phyloP scores from a whole-genome alignment of 2,329 filamentous ascomycete species.

The Botrytis cinerea region DNA sequence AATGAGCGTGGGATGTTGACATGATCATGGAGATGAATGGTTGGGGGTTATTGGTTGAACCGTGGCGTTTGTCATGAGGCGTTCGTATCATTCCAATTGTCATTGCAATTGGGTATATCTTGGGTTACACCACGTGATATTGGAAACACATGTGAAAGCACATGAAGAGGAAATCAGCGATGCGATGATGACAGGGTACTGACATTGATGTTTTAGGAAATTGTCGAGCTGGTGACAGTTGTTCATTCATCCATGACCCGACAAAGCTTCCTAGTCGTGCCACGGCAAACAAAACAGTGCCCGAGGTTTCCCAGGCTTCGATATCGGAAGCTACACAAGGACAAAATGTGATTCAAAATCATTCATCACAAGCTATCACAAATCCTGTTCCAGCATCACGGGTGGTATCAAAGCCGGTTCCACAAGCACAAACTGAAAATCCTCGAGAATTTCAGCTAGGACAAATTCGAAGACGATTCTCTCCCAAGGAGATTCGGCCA shows the following conservation, averaged over 20 bases:
- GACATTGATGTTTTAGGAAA: conserved; percentile 43
- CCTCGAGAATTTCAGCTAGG: conserved; percentile 73
- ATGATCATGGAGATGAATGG: conserved; percentile 13
- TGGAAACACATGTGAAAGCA: conserved; percentile 25
- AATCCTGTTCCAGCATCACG: conserved; percentile 45
- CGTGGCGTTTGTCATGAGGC: conserved; percentile 29
- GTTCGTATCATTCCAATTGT: conserved; percentile 24
- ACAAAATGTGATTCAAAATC: conserved; percentile 35
- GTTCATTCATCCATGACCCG: conserved; percentile 52
- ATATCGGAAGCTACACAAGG: conserved; percentile 24
- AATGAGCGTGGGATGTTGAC: conserved; percentile 25
- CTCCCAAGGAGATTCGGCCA: conserved; percentile 47
- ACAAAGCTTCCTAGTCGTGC: conserved; percentile 32
- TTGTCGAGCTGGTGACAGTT: conserved; percentile 54
- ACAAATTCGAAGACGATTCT: conserved; percentile 70
- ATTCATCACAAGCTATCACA: conserved; percentile 40
- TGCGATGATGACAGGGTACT: conserved; percentile 32
- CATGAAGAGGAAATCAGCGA: conserved; percentile 26
- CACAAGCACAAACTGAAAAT: conserved; percentile 63
- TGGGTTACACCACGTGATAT: conserved; percentile 37
- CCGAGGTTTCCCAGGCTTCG: conserved; percentile 24
- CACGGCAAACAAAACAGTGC: conserved; percentile 27
- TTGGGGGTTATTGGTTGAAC: conserved; percentile 20
- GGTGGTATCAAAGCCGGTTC: conserved; percentile 65
- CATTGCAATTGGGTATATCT: conserved; percentile 19